Conservation (phyloP, 768 basidiomycete species). For the Myochromella boudieri region DNA sequence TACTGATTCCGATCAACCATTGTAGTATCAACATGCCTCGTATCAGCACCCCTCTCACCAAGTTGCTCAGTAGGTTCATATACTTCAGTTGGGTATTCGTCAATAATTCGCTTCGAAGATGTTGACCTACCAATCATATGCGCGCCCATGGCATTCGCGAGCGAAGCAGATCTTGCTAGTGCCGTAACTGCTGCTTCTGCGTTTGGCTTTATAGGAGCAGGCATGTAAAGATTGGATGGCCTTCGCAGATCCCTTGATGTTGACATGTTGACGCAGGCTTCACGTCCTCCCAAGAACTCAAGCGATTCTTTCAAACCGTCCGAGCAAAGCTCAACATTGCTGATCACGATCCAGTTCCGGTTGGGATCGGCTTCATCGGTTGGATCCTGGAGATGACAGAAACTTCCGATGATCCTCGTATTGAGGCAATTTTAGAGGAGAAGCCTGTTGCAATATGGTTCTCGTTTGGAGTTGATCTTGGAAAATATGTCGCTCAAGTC, state of each 20-base stretch:
- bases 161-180: conserved; percentile 33
- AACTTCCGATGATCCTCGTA: conserved; percentile 30
- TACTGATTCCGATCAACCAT: too few relatives aligned
- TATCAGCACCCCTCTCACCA: conserved; percentile 9
- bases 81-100: too few relatives aligned
- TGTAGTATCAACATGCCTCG: conserved; percentile 7
- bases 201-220: conserved; percentile 55
- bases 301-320: conserved; percentile 37
- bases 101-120: conserved; percentile 17
- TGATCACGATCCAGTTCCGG: conserved; percentile 36
- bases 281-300: conserved; percentile 32
- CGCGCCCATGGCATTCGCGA: conserved; percentile 57
- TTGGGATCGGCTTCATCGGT: conserved; percentile 59
- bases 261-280: conserved; percentile 32
- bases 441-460: conserved; percentile 59
- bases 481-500: conserved; percentile 51
- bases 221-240: conserved; percentile 33
- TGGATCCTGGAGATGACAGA: conserved; percentile 53
- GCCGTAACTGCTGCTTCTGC: conserved; percentile 54
- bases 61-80: conserved; percentile 8
- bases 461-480: conserved; percentile 52
- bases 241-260: neutral
- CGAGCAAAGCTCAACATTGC: conserved; percentile 17
- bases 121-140: conserved; percentile 42
- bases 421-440: conserved; percentile 44